Conservation (phyloP, 345 rosid genomes). For the Corymbia maculata region DNA sequence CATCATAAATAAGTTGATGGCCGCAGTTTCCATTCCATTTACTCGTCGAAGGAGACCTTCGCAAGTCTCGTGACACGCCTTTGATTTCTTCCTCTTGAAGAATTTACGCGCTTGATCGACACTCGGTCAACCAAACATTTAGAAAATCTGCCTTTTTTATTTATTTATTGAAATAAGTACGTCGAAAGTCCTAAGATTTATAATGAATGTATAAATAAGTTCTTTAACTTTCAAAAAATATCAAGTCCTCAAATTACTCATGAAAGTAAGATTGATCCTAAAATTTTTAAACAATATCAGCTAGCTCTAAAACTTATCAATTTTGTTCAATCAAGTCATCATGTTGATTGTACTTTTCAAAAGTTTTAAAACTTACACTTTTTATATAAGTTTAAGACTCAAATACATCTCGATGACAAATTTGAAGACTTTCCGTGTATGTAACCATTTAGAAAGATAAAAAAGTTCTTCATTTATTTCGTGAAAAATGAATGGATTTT, state of each 20-base stretch:
- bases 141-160: neutral
- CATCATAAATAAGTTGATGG: neutral
- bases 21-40: too few species aligned
- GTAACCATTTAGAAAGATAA: neutral
- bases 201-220: too few species aligned
- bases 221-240: too few species aligned
- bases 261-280: neutral
- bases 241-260: too few species aligned
- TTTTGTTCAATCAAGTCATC: too few species aligned
- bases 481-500: fast-evolving
- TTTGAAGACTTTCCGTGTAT: too few species aligned
- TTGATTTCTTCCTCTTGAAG: neutral
- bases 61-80: neutral
- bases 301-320: fast-evolving
- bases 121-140: neutral
- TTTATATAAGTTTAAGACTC: neutral
- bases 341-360: too few species aligned
- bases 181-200: too few species aligned
- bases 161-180: too few species aligned
- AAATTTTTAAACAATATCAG: too few species aligned
- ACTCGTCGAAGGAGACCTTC: neutral
- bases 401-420: fast-evolving
- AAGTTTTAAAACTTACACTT: fast-evolving
- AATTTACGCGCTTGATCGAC: neutral
- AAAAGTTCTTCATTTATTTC: too few species aligned